Percentiles rank a stretch among this genome's conserved stretches.
Evolutionary conservation across 176 grass and related monocot species (phyloP).

Genomic region (Musa itinerans): DNA sequence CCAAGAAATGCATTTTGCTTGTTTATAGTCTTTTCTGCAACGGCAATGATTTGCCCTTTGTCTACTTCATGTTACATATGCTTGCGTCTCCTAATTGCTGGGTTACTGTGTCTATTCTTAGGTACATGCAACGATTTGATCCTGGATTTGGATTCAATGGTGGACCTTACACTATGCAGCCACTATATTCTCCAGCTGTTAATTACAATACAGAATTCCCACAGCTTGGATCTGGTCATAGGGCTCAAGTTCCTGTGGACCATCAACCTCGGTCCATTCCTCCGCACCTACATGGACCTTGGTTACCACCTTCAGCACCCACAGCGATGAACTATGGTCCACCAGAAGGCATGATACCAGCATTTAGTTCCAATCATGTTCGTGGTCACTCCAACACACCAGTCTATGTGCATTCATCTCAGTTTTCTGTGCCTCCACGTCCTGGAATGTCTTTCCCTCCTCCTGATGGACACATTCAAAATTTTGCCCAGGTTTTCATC

Average conservation of each 20-base stretch:
- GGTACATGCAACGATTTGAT: conserved; percentile 96
- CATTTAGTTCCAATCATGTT: conserved; percentile 35
- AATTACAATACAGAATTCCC: conserved; percentile 98
- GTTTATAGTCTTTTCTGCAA: no score
- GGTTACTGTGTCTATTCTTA: conserved; percentile 18
- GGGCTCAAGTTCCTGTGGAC: conserved; percentile 46
- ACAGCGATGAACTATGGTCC: conserved; percentile 40
- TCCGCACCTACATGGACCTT: conserved; percentile 45
- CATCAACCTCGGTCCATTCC: conserved; percentile 41
- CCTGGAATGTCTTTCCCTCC: conserved; percentile 49
- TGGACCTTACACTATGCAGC: conserved; percentile 68
- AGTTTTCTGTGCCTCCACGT: conserved; percentile 44
- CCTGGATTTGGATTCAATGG: conserved; percentile 90
- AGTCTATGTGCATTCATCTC: conserved; percentile 41
- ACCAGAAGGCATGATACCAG: conserved; percentile 39
- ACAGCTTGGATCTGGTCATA: conserved; percentile 64
- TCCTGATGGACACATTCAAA: conserved; percentile 45
- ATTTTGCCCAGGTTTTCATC: conserved; percentile 42
- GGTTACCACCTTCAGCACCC: conserved; percentile 36
- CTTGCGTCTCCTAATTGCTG: no score
- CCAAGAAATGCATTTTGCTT: no score
- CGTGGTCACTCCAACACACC: conserved; percentile 13
- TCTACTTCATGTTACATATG: no score
- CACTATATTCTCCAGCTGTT: conserved; percentile 81
- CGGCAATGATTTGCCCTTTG: no score